Evolutionary conservation across 371 early-diverging fungal species (phyloP), one percentile per base, ranked within the genome.

Genomic region (Rhizopus sp.): DNA sequence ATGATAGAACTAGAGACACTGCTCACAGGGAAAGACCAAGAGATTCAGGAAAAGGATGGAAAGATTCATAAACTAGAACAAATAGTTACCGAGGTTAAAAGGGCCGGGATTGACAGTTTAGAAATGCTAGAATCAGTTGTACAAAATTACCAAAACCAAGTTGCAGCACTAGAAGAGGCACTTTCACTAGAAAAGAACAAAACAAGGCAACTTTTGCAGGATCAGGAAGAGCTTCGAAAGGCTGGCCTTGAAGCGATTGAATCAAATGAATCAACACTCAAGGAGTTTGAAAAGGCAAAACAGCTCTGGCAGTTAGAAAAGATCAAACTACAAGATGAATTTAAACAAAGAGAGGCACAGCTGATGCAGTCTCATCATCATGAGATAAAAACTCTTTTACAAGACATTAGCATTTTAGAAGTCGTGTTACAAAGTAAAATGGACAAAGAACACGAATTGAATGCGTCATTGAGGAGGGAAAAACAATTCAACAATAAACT

Each of bases 201-300:
- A 23, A 40, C 39, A 12, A 12, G 42, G 0, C 5, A 31, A 5
- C 40, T 62, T 0, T 13, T 47, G 30, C 16, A 41, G 17, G 68
- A 63, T 32, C 52, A 52, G 17, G 60, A 62, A 1, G 59, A 62
- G 6, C 34, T 68, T 34, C 47, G 51, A 35, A 53, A 53, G 29
- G 58, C 58, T 9, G 51, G 60, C 4, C 37, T 60, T 15, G 68
- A 68, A 23, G 63, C 68, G 0, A 59, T 68, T 41, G 58, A 60
- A 29, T 59, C 60, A 0, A 59, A 62, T 32, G 60, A 60, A 32
- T 17, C 46, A 3, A 39, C 60, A 1, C 32, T 57, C 10, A 37
- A 15, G 1, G 38, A 57, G 30, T 31, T 35, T 10, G 53, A 55
- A 32, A 53, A 42, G 4, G 16, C 17, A 31, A 51, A 63, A 53